These are phyloP conservation scores for Solanum hybrid DNA, from an alignment of 305 asterid genomes.

Conservation along the genomic window DNA sequence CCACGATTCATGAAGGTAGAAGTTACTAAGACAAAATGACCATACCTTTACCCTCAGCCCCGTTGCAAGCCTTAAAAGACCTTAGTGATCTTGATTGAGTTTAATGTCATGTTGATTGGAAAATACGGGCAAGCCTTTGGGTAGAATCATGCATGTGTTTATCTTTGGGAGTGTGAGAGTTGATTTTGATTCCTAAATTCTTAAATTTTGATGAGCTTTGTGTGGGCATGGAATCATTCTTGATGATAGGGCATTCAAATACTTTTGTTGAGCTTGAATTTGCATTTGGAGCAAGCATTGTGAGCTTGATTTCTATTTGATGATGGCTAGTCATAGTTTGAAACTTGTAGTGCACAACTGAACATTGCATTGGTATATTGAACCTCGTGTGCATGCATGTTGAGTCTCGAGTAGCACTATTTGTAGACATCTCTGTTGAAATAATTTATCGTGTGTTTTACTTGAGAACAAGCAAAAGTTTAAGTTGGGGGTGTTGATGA, in stretches of 20 bases:
- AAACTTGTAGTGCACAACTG: background rate
- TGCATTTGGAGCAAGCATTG: background rate
- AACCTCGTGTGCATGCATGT: background rate
- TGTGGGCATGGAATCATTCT: background rate
- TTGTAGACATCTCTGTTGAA: background rate
- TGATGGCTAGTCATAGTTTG: background rate
- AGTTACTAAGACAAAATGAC: background rate
- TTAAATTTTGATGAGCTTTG: background rate
- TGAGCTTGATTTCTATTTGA: background rate
- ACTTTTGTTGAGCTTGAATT: background rate
- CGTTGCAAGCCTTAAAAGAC: background rate
- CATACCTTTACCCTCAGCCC: background rate
- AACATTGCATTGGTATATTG: background rate
- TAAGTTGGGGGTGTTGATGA: background rate
- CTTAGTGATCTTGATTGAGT: background rate
- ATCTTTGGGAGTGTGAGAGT: background rate
- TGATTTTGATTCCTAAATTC: background rate
- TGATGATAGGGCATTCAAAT: background rate
- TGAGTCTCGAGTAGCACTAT: background rate
- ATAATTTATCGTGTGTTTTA: no score
- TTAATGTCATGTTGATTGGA: background rate
- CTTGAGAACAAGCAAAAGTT: background rate
- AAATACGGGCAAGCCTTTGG: background rate
- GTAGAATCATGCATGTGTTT: background rate
- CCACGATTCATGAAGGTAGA: background rate